phyloP scores from a whole-genome alignment of 331 rosid species.

The Quercus phellos region DNA sequence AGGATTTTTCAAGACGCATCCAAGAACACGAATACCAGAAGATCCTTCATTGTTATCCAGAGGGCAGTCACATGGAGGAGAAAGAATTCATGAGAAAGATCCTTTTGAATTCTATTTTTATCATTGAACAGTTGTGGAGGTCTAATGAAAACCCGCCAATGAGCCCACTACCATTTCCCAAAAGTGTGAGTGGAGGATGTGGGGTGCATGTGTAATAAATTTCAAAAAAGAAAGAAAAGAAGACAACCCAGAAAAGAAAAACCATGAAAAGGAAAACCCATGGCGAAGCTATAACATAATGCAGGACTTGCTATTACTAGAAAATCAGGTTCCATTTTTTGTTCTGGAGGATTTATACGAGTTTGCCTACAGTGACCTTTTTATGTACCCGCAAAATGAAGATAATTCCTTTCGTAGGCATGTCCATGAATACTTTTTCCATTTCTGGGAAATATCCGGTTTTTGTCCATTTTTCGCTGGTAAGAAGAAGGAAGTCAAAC shows the following conservation, averaged over 20 bases:
- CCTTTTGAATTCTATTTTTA: conserved; percentile 19
- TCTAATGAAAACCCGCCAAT: background rate
- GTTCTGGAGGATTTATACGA: background rate
- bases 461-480: no score
- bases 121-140: conserved; percentile 20
- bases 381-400: fast-evolving
- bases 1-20: background rate
- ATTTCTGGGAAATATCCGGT: fast-evolving
- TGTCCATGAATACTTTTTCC: background rate
- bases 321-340: conserved; percentile 27
- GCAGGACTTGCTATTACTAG: conserved; percentile 19
- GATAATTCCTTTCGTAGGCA: background rate
- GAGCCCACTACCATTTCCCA: no score
- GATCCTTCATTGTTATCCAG: background rate
- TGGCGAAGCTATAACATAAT: background rate
- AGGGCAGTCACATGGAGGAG: fast-evolving
- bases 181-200: no score
- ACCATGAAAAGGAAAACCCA: background rate
- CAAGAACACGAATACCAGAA: no score
- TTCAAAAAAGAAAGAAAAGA: background rate
- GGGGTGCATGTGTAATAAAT: no score
- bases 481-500: background rate
- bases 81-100: conserved; percentile 2
- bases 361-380: no score
- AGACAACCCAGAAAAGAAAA: background rate